Base-by-base conservation (phyloP, 1,139 yeast genomes). In the Yarrowia galli region DNA sequence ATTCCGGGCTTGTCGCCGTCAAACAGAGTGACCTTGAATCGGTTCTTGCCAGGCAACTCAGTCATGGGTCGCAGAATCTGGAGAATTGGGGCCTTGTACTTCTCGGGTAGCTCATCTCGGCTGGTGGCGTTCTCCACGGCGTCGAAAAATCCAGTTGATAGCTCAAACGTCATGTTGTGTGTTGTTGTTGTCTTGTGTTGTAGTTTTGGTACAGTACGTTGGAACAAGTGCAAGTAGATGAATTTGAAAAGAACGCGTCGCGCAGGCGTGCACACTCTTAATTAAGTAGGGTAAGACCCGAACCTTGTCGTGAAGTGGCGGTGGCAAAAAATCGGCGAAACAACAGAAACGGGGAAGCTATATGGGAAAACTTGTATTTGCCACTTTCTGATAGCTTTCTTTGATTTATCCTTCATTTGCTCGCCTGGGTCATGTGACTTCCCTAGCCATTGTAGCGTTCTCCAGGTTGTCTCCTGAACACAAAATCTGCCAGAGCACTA, bases 21-120 rank as follows among this genome's bases (percentile, higher is more conserved):
- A n/a, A 46, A 61, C 8, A 61, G 54, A 4, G 66, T 61, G 25
- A 48, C 66, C 16, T 61, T 61, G 66, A 46, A 61, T 18, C 66
- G 45, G 46, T 38, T 46, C 23, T 48, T 46, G 36, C 66, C 66
- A 0, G 56, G 25, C 46, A 61, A 23, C 56, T 61, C 66, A 15
- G 25, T 38, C 66, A 61, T 22, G n/a, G 54, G 46, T 13, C 46
- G 28, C 18, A 61, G 23, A 22, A 46, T 35, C 56, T 61, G 66
- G 13, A 61, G 45, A 42, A 25, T 36, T 3, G 56, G 66, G 25
- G 18, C 16, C 36, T 36, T 23, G 38, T n/a, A 38, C 35, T 61
- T n/a, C 5, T 46, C 46, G 23, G 66, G 43, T 18, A 61, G 66
- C 23, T 36, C 38, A 8, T 46, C 56, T 10, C 25, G 23, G 56